Base-by-base conservation (phyloP, 768 basidiomycete genomes). In the Leccinum longicurvipes region DNA sequence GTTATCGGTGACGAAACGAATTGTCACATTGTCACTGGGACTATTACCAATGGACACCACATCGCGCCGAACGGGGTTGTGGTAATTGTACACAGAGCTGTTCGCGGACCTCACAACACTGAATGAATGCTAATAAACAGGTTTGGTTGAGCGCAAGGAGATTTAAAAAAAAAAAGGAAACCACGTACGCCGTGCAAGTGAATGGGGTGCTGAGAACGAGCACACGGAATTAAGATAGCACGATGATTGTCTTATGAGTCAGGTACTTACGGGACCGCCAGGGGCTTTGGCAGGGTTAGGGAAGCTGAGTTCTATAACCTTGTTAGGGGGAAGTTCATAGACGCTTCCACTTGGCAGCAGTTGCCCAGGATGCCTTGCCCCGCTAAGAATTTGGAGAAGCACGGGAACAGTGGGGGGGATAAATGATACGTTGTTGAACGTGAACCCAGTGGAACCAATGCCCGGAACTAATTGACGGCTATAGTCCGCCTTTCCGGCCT, bases 1-100 rank as follows among this genome's bases (percentile, higher is more conserved):
- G 66, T 89, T 89, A 59, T 88, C 80, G 1, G 85, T 85, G 24
- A 70, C 63, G 68, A 85, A 87, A 50, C 85, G 79, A 50, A 89
- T 74, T 5, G 79, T 79, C 21, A 82, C 81, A 61, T 79, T 68
- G 71, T 80, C 69, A 3, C 51, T 59, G 64, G 78, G 46, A 0
- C 23, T 39, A 3, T 12, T 46, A 12, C 70, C 72, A 0, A 66
- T 52, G 31, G 61, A 66, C 17, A 73, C 67, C 8, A 69, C 68
- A 23, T 77, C 76, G 14, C 76, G 68, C 25, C 63, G 60, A 23
- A 73, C 64, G 5, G 76, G 76, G 47, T 76, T 74, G 7, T 60
- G 62, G 32, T 69, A 77, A 62, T 77, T 77, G 29, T 64, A 51
- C 6, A 9, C n/a, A 6, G 53, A 63, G 45, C 51, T 70, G 5